Percentiles rank a stretch among this genome's conserved stretches.
phyloP scores from a whole-genome alignment of 179 eudicot species.

The Corrigiola litoralis region DNA sequence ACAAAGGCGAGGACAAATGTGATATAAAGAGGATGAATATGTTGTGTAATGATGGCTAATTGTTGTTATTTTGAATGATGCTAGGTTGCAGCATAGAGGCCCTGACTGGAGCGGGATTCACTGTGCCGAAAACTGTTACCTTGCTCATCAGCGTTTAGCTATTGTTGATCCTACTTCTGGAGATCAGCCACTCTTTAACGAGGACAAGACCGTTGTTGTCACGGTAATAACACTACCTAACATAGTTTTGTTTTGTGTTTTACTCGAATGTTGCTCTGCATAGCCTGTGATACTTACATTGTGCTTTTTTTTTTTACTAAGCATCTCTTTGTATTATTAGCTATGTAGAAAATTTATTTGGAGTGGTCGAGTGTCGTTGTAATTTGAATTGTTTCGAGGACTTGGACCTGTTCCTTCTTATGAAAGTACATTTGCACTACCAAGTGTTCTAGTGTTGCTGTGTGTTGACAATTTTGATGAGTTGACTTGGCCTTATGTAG shows the following conservation, averaged over 20 bases:
- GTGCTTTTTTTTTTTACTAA: neutral
- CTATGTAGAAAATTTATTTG: neutral
- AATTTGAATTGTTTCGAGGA: no score
- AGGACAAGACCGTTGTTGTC: constrained; percentile 78
- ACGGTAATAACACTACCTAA: constrained; percentile 36
- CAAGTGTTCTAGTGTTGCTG: no score
- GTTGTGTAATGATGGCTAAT: neutral
- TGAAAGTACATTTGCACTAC: no score
- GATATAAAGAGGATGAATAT: no score
- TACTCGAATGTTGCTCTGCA: no score
- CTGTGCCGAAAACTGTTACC: constrained; percentile 67
- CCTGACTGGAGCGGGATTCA: constrained; percentile 99
- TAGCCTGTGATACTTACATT: no score
- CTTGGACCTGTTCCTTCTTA: no score
- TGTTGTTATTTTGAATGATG: constrained; percentile 1
- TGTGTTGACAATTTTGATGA: neutral
- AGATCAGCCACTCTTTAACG: constrained; percentile 91
- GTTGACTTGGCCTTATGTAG: neutral
- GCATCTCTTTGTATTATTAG: neutral
- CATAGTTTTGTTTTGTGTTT: neutral
- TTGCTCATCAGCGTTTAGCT: constrained; percentile 95
- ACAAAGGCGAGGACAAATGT: no score
- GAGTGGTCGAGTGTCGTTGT: neutral
- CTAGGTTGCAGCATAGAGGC: constrained; percentile 92
- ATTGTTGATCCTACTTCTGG: constrained; percentile 97